Conservation (phyloP, 306 rosid species). For the Acmispon strigosus region DNA sequence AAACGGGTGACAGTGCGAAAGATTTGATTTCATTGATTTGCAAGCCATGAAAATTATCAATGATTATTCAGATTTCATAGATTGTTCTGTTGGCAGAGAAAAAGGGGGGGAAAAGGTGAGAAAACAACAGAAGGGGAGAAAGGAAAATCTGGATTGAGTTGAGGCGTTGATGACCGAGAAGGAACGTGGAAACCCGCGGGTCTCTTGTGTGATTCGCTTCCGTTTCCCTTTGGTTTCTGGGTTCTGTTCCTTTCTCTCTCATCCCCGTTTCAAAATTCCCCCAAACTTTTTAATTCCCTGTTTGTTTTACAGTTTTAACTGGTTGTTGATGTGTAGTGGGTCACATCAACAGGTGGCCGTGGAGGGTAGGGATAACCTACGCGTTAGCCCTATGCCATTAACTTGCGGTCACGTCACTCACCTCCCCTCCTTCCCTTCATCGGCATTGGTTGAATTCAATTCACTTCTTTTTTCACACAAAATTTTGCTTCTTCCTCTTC, state of each 20-base stretch:
- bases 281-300: not conserved
- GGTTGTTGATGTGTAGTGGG: constrained; percentile 46
- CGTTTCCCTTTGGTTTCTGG: not conserved
- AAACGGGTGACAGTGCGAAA: too few relatives aligned
- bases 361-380: constrained; percentile 37
- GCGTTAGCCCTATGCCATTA: constrained; percentile 22
- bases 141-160: not conserved
- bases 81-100: constrained; percentile 29
- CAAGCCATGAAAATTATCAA: constrained; percentile 10
- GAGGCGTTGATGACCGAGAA: constrained; percentile 22
- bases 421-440: not conserved
- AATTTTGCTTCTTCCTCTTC: not conserved
- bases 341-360: constrained; percentile 54
- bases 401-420: constrained; percentile 41
- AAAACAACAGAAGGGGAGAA: too few relatives aligned
- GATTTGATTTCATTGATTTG: not conserved
- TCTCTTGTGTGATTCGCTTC: not conserved
- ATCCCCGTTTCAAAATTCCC: constrained; percentile 7
- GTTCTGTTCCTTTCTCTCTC: constrained; percentile 18
- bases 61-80: constrained; percentile 14
- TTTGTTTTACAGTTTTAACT: constrained; percentile 38
- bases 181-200: constrained; percentile 16
- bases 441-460: constrained; percentile 15
- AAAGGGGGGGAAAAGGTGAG: not conserved
- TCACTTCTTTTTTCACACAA: not conserved